Conservation (phyloP, 2,329 filamentous ascomycete species). For the Diaporthe sp. region DNA sequence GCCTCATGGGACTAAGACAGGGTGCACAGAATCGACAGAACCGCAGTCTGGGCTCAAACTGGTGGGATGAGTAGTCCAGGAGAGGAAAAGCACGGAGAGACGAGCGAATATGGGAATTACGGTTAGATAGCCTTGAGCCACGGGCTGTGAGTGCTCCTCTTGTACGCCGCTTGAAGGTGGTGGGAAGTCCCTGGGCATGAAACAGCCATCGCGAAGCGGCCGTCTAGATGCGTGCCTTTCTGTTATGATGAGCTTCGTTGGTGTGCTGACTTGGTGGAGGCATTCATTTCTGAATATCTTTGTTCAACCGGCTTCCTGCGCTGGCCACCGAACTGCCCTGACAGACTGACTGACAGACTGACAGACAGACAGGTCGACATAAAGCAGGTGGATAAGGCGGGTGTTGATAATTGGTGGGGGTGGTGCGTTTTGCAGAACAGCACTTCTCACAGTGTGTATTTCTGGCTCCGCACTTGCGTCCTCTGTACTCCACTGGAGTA, state of each 20-base stretch:
- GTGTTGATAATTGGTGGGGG: constrained; percentile 22
- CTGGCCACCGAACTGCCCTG: neutral
- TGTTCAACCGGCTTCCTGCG: neutral
- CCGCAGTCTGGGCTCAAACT: neutral
- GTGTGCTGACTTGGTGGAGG: constrained; percentile 5
- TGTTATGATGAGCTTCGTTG: neutral
- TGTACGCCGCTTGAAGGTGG: neutral
- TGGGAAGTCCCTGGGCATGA: neutral
- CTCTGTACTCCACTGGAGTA: constrained; percentile 27
- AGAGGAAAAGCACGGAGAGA: neutral
- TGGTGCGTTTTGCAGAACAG: constrained; percentile 16
- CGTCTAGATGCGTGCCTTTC: neutral
- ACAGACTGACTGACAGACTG: neutral
- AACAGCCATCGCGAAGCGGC: neutral
- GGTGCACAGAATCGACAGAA: constrained; percentile 3
- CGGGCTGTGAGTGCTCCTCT: neutral
- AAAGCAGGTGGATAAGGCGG: constrained; percentile 18
- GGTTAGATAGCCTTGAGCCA: neutral
- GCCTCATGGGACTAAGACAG: constrained; percentile 35
- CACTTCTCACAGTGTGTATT: constrained; percentile 16
- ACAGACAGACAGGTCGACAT: neutral
- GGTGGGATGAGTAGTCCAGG: neutral
- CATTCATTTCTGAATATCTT: neutral
- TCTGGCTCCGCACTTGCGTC: neutral
- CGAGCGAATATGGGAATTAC: neutral